phyloP scores from a whole-genome alignment of 2,329 filamentous ascomycete species.

The Ophiocordyceps sinensis region DNA sequence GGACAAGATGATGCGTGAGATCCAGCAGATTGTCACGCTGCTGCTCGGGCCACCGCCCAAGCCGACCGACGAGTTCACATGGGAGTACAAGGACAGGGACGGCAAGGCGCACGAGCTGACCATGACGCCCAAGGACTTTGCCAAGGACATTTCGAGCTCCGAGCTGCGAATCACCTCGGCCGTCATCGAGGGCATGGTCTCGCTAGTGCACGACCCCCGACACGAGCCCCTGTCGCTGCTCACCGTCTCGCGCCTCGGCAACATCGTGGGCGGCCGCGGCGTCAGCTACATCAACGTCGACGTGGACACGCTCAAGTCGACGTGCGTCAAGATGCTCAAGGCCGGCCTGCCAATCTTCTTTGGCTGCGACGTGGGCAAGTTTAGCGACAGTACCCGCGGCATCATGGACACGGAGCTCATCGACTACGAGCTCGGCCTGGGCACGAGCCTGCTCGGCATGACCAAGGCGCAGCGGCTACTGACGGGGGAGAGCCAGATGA shows the following conservation, averaged over 20 bases:
- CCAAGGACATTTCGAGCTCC: conserved; percentile 49
- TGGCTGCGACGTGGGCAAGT: conserved; percentile 77
- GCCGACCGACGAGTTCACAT: conserved; percentile 55
- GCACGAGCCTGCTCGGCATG: conserved; percentile 57
- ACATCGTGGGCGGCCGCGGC: conserved; percentile 61
- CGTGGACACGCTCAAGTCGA: conserved; percentile 55
- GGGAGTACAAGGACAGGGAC: conserved; percentile 63
- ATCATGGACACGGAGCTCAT: conserved; percentile 70
- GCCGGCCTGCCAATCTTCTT: conserved; percentile 77
- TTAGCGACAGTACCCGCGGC: conserved; percentile 50
- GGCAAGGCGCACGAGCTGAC: conserved; percentile 48
- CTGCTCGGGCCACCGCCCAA: conserved; percentile 67
- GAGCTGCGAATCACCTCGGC: conserved; percentile 43
- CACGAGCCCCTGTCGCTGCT: conserved; percentile 59
- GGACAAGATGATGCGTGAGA: conserved; percentile 61
- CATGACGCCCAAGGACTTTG: conserved; percentile 57
- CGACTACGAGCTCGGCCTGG: conserved; percentile 76
- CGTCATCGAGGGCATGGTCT: conserved; percentile 57
- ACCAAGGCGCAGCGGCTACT: conserved; percentile 61
- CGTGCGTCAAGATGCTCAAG: conserved; percentile 64
- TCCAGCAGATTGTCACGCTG: conserved; percentile 69
- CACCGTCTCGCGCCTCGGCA: conserved; percentile 66
- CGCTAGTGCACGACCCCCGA: conserved; percentile 73
- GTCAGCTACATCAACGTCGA: conserved; percentile 76
- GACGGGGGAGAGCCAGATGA: conserved; percentile 70